phyloP scores from a whole-genome alignment of 2,329 filamentous ascomycete genomes.

The Aspergillus pseudoterreus region DNA sequence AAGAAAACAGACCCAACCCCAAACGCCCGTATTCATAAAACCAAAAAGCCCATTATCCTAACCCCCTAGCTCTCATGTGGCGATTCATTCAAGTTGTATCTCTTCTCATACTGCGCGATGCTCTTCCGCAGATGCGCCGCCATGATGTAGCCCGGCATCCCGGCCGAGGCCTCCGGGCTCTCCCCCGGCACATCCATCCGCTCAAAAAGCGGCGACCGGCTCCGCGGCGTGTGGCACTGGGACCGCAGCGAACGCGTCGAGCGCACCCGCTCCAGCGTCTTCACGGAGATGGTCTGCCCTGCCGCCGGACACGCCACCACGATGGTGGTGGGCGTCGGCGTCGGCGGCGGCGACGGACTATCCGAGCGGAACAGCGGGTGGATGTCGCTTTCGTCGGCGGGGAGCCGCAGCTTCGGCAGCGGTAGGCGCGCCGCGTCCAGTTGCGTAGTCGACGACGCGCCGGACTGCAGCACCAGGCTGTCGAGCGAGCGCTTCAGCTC shows the following conservation, averaged over 20 bases:
- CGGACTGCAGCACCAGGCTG: conserved; percentile 17
- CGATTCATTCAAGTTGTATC: conserved; percentile 27
- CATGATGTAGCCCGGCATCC: conserved; percentile 14
- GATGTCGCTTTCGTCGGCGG: conserved; percentile 50
- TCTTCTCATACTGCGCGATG: conserved; percentile 21
- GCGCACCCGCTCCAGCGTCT: conserved; percentile 35
- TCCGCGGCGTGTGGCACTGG: conserved; percentile 19
- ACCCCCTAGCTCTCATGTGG: conserved; percentile 22
- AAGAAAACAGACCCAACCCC: neutral
- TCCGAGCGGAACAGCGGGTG: conserved; percentile 57
- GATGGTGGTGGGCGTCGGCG: conserved; percentile 50
- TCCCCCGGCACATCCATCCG: conserved; percentile 8
- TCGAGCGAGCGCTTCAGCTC: conserved; percentile 24
- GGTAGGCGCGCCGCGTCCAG: conserved; percentile 11
- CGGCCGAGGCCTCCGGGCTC: neutral
- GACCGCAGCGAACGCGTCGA: conserved; percentile 30
- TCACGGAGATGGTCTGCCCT: conserved; percentile 48
- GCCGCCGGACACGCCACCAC: conserved; percentile 54
- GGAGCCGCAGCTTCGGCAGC: conserved; percentile 17
- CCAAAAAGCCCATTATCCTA: neutral
- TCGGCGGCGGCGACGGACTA: conserved; percentile 51
- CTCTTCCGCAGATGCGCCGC: conserved; percentile 20
- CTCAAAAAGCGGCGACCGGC: conserved; percentile 17
- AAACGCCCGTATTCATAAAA: neutral
- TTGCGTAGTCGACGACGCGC: conserved; percentile 8